These are phyloP conservation scores for Chrysosporium queenslandicum DNA, from an alignment of 2,329 filamentous ascomycete genomes.

Conservation along the genomic window DNA sequence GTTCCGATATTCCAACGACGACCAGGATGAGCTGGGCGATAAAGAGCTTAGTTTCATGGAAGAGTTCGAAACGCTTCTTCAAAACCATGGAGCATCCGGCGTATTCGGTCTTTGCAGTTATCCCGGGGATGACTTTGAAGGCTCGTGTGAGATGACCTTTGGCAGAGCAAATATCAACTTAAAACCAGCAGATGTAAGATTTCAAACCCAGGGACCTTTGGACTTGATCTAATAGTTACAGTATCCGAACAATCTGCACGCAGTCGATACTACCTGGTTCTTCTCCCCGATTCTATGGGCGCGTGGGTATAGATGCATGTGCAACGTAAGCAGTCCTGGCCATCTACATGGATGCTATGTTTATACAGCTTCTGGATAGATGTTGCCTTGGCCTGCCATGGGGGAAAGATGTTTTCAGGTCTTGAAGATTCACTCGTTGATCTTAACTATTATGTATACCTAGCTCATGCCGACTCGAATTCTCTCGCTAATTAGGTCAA, in stretches of 20 bases:
- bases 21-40: neutral
- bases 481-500: neutral
- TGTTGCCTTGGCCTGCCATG: neutral
- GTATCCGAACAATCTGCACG: conserved; percentile 2
- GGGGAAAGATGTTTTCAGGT: neutral
- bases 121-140: conserved; percentile 11
- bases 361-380: conserved; percentile 6
- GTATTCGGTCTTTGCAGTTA: conserved; percentile 10
- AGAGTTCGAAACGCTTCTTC: conserved; percentile 8
- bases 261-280: conserved; percentile 7
- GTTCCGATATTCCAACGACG: conserved; percentile 4
- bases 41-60: conserved; percentile 8
- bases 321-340: neutral
- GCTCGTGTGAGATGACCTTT: conserved; percentile 5
- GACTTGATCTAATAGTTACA: conserved; percentile 2
- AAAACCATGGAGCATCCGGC: neutral
- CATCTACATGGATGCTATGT: conserved; percentile 10
- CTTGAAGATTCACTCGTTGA: neutral
- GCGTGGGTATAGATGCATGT: conserved; percentile 6
- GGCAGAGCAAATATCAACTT: conserved; percentile 11
- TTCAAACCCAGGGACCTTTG: neutral
- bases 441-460: neutral
- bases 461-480: neutral
- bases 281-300: conserved; percentile 4
- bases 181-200: conserved; percentile 4